These are phyloP conservation scores for Cryphonectria radicalis DNA, from an alignment of 2,329 filamentous ascomycete species.

Conservation along the genomic window DNA sequence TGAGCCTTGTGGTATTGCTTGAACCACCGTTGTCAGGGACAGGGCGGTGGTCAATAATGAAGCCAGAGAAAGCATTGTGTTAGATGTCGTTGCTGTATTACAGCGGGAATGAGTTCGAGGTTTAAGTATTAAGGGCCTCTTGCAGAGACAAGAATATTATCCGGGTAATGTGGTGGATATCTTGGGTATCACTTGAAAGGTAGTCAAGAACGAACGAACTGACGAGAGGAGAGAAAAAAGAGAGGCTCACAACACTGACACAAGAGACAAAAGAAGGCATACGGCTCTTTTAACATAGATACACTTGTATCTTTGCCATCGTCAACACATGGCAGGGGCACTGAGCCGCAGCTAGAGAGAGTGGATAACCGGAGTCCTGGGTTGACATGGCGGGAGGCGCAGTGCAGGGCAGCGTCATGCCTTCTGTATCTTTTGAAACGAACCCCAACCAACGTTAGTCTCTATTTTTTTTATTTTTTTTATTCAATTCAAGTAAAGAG, in stretches of 20 bases:
- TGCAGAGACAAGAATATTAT: conserved; percentile 1
- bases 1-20: conserved; percentile 19
- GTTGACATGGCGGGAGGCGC: conserved; percentile 18
- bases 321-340: background rate
- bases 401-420: conserved; percentile 23
- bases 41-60: conserved; percentile 20
- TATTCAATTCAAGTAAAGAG: background rate
- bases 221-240: background rate
- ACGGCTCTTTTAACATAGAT: conserved; percentile 19
- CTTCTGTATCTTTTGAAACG: conserved; percentile 22
- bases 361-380: conserved; percentile 19
- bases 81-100: background rate
- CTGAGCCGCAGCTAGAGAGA: conserved; percentile 11
- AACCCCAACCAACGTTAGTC: conserved; percentile 14
- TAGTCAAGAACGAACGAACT: conserved; percentile 1
- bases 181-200: background rate
- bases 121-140: background rate
- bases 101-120: background rate
- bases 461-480: background rate
- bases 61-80: conserved; percentile 22
- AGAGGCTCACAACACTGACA: background rate
- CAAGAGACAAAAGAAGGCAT: conserved; percentile 6
- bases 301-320: conserved; percentile 17
- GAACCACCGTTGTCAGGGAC: conserved; percentile 26
- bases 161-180: background rate